A percentile compares a stretch with the other conserved stretches of the same genome.
Evolutionary conservation across 1,284 basidiomycete species (phyloP).

Genomic region (Cerrena zonata): DNA sequence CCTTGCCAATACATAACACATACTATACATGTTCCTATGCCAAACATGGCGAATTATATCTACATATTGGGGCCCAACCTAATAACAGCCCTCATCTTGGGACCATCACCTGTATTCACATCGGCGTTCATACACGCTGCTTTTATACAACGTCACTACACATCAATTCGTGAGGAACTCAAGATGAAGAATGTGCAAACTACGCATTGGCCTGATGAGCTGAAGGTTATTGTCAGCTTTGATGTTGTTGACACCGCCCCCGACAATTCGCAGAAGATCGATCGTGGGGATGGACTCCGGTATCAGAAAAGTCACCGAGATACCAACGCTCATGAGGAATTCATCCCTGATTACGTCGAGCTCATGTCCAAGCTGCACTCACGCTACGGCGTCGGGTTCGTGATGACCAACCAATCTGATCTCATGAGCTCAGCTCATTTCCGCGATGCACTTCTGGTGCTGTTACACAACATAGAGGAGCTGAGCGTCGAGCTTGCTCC

Average conservation of each 20-base stretch:
- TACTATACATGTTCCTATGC: no score
- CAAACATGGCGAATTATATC: neutral
- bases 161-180: constrained; percentile 5
- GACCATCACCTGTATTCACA: constrained; percentile 25
- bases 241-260: constrained; percentile 28
- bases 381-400: constrained; percentile 12
- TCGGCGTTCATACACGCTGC: constrained; percentile 18
- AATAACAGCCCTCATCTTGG: constrained; percentile 29
- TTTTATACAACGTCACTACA: constrained; percentile 11
- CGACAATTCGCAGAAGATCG: constrained; percentile 8
- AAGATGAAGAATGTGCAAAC: constrained; percentile 4
- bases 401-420: constrained; percentile 16
- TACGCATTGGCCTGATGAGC: constrained; percentile 9
- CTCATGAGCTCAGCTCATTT: constrained; percentile 16
- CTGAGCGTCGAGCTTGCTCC: constrained; percentile 20
- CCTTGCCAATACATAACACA: no score
- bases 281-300: constrained; percentile 10
- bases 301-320: constrained; percentile 24
- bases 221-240: constrained; percentile 18
- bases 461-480: constrained; percentile 16
- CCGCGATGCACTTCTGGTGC: constrained; percentile 15
- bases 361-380: constrained; percentile 14
- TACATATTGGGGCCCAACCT: constrained; percentile 29
- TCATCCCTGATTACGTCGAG: constrained; percentile 20
- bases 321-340: constrained; percentile 17